Percentiles rank a stretch among this genome's conserved stretches.
Conservation (phyloP, 208 protist species). For the Acanthamoeba healyi region DNA sequence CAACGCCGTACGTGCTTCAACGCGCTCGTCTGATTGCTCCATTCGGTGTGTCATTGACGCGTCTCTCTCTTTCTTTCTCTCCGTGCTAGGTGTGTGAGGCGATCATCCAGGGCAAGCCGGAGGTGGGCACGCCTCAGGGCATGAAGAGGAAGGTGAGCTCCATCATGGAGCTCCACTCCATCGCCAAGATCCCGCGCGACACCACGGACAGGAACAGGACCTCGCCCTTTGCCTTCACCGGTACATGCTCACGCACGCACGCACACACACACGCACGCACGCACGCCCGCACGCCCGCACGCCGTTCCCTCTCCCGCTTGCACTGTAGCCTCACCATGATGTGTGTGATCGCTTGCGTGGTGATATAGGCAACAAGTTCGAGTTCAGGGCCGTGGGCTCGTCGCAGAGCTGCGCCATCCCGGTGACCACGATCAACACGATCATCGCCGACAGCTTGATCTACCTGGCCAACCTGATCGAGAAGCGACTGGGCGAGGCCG, state of each 20-base stretch:
- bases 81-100: constrained; percentile 45
- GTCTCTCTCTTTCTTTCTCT: too few relatives aligned
- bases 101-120: neutral
- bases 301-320: too few relatives aligned
- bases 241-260: too few relatives aligned
- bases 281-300: too few relatives aligned
- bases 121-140: neutral
- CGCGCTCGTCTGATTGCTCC: too few relatives aligned
- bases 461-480: constrained; percentile 86
- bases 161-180: constrained; percentile 77
- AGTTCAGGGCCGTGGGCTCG: constrained; percentile 93
- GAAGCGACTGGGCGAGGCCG: constrained; percentile 50
- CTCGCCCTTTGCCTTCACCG: constrained; percentile 93
- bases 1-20: too few relatives aligned
- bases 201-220: constrained; percentile 92
- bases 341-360: too few relatives aligned
- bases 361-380: constrained; percentile 93
- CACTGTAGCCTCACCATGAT: too few relatives aligned
- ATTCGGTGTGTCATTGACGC: too few relatives aligned
- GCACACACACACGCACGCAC: too few relatives aligned
- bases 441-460: constrained; percentile 87
- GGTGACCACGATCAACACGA: constrained; percentile 90
- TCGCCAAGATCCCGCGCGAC: constrained; percentile 82
- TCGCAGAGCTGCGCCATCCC: constrained; percentile 87
- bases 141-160: constrained; percentile 9